These are phyloP conservation scores for Neofusicoccum kwambonambiense DNA, from an alignment of 2,329 filamentous ascomycete genomes.

Conservation along the genomic window DNA sequence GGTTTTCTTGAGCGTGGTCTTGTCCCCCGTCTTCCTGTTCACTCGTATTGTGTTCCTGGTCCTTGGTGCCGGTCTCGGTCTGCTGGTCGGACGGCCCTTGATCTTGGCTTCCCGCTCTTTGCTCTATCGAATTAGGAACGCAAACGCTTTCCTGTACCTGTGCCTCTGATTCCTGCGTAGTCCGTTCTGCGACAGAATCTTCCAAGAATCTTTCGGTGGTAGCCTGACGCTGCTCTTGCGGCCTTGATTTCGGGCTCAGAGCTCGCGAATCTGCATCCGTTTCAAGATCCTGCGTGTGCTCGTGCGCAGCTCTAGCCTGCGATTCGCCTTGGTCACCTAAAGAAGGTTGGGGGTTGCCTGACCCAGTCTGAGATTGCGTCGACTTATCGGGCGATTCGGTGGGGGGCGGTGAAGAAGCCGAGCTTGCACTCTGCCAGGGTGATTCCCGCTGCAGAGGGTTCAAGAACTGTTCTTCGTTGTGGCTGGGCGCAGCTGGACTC, in stretches of 20 bases:
- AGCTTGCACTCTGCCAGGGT: neutral
- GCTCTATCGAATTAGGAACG: too few relatives aligned
- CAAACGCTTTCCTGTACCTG: neutral
- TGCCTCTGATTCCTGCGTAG: neutral
- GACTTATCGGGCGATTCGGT: conserved; percentile 4
- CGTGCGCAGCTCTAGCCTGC: too few relatives aligned
- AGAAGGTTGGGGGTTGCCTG: neutral
- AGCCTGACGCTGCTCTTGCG: neutral
- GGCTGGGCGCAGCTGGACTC: neutral
- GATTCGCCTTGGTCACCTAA: neutral
- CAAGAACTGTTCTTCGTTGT: neutral
- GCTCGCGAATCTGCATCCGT: neutral
- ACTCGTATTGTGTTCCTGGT: too few relatives aligned
- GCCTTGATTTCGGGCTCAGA: neutral
- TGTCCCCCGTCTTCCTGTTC: too few relatives aligned
- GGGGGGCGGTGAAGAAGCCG: conserved; percentile 2
- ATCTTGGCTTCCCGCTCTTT: too few relatives aligned
- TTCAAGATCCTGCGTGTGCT: neutral
- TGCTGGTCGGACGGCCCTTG: too few relatives aligned
- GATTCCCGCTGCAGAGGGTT: neutral
- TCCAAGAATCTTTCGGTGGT: neutral
- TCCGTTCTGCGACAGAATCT: neutral
- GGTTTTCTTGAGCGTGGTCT: too few relatives aligned
- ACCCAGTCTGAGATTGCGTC: neutral
- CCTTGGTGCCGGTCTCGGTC: too few relatives aligned